Conservation (phyloP, 1,284 basidiomycete species). For the Fomitopsis palustris region DNA sequence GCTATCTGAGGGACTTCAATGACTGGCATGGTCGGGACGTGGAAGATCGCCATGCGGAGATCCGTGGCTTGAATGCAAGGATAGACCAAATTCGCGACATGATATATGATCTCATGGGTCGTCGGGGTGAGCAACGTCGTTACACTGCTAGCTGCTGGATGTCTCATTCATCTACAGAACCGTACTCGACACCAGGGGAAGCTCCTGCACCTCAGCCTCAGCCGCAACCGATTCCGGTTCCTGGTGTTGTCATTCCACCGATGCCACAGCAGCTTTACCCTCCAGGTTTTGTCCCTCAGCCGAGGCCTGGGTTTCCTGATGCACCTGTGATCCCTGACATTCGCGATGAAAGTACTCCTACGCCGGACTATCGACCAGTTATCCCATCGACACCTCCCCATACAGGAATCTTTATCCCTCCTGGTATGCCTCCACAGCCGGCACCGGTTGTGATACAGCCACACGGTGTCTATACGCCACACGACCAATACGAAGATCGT, state of each 20-base stretch:
- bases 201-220: neutral
- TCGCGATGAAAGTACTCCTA: neutral
- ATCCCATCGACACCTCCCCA: constrained; percentile 11
- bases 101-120: constrained; percentile 39
- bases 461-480: neutral
- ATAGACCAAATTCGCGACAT: constrained; percentile 54
- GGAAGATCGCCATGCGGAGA: constrained; percentile 66
- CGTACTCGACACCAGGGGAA: neutral
- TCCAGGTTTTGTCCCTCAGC: constrained; percentile 30
- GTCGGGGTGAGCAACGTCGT: neutral
- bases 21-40: constrained; percentile 74
- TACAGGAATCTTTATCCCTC: neutral
- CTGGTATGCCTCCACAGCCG: neutral
- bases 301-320: neutral
- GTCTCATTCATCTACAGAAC: neutral
- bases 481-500: neutral
- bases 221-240: neutral
- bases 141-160: neutral
- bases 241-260: neutral
- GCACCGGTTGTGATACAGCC: neutral
- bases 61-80: constrained; percentile 59
- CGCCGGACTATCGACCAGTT: constrained; percentile 9
- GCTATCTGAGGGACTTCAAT: constrained; percentile 69
- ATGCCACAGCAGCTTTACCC: constrained; percentile 13
- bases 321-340: constrained; percentile 26